Evolutionary conservation across 2,329 filamentous ascomycete genomes (phyloP), one percentile per base, ranked within the genome.

Genomic region (Didymella lethalis): DNA sequence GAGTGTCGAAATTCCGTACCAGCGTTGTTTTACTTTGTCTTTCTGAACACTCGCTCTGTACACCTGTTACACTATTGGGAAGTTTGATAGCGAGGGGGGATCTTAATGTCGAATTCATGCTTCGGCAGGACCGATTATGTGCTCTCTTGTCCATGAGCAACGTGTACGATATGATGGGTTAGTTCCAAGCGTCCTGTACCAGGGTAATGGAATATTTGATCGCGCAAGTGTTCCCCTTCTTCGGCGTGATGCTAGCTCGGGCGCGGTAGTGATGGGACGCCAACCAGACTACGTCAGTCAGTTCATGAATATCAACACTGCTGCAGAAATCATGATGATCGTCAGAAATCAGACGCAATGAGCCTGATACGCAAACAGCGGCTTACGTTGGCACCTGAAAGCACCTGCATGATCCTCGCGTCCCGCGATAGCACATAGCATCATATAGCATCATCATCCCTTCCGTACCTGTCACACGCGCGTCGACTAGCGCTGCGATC

Each of bases 21-120:
- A 38, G 56, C 50, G 50, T 41, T 54, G 47, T 51, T 61, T 54
- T 36, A 7, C 46, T 54, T 48, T 38, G n/a, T 47, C 23, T 18
- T 68, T 68, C 64, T 56, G 43, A 53, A 63, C 64, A 48, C 62
- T 70, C 63, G 61, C 63, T 69, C 45, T 66, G 67, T 68, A 68
- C 57, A 50, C 62, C 57, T 64, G 58, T 67, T 66, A 56, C 40
- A 53, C 44, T 18, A 18, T 56, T 38, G 49, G 26, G 26, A 50
- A 48, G 41, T 48, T 54, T 45, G 23, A 36, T 45, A 38, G 49
- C 49, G 38, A 18, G 44, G 28, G 10, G 34, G 34, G 18, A 34
- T 29, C 34, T 48, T n/a, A 48, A 48, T 54, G 59, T 38, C 36
- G 50, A 54, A 48, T 45, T 52, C 40, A 48, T 55, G 55, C 50